A percentile compares a stretch with the other conserved stretches of the same genome.
Evolutionary conservation across 2,329 filamentous ascomycete genomes (phyloP).

Genomic region (Pyrenophora tritici-repentis): DNA sequence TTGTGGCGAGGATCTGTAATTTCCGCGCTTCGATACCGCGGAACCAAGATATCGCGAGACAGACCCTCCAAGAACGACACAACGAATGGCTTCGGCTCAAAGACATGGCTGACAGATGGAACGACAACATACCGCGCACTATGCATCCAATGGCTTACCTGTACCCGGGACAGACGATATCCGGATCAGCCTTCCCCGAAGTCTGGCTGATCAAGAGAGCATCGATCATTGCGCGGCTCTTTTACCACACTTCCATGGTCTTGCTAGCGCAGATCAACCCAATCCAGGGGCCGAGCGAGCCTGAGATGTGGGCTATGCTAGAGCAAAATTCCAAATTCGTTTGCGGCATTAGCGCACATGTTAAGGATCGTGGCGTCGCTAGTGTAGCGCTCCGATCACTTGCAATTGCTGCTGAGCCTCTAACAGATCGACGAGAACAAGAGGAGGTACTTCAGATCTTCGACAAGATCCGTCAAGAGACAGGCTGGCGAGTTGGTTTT

Average conservation of each 20-base stretch:
- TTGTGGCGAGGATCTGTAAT: constrained; percentile 84
- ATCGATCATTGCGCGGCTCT: constrained; percentile 79
- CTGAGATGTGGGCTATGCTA: constrained; percentile 72
- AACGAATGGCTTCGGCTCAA: constrained; percentile 82
- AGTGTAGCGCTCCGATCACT: constrained; percentile 80
- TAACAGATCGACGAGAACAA: constrained; percentile 73
- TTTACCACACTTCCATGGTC: constrained; percentile 87
- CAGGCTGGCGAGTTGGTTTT: constrained; percentile 76
- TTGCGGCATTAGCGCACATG: constrained; percentile 86
- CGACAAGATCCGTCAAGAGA: constrained; percentile 73
- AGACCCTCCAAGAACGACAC: constrained; percentile 67
- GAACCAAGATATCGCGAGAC: constrained; percentile 63
- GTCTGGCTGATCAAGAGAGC: constrained; percentile 86
- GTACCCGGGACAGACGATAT: constrained; percentile 67
- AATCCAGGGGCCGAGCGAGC: constrained; percentile 61
- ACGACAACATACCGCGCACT: constrained; percentile 74
- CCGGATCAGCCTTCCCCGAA: constrained; percentile 80
- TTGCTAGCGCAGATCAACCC: constrained; percentile 82
- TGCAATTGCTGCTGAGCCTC: constrained; percentile 74
- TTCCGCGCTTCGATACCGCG: constrained; percentile 74
- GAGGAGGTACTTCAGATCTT: constrained; percentile 80
- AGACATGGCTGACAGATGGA: constrained; percentile 82
- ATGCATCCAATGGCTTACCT: constrained; percentile 88
- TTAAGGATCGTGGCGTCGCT: constrained; percentile 77
- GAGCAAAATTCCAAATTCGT: constrained; percentile 80